Evolutionary conservation across 306 rosid genomes (phyloP).

Genomic region (Vachellia pachyceras): DNA sequence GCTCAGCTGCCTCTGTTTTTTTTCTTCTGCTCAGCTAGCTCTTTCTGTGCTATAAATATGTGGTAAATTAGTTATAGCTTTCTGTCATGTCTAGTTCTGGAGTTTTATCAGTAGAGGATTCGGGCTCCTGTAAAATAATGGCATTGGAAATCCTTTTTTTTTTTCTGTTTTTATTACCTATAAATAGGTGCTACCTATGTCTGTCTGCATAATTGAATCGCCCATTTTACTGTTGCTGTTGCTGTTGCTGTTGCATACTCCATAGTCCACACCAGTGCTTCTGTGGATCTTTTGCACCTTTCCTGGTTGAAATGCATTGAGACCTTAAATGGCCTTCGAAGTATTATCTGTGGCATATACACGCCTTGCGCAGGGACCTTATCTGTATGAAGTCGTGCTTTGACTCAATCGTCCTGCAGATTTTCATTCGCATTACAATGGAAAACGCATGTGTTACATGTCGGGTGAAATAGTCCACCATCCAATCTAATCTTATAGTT

Average conservation of each 20-base stretch:
- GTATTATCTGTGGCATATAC: too few species aligned
- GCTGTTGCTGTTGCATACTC: too few species aligned
- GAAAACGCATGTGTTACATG: too few species aligned
- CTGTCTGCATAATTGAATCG: constrained; percentile 16
- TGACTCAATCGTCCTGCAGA: too few species aligned
- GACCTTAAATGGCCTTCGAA: background rate
- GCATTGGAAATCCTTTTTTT: constrained; percentile 32
- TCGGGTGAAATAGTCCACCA: too few species aligned
- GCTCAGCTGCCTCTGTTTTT: constrained; percentile 37
- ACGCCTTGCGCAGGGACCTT: too few species aligned
- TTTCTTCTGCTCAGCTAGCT: constrained; percentile 42
- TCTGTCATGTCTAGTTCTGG: constrained; percentile 28
- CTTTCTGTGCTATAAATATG: constrained; percentile 41
- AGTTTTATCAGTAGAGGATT: constrained; percentile 50
- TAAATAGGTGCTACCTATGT: constrained; percentile 5
- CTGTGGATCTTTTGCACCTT: background rate
- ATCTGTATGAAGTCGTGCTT: too few species aligned
- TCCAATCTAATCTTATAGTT: too few species aligned
- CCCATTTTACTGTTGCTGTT: background rate
- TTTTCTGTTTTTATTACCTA: constrained; percentile 3
- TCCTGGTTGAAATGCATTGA: constrained; percentile 10
- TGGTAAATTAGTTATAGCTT: constrained; percentile 26
- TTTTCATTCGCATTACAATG: too few species aligned
- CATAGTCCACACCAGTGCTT: background rate
- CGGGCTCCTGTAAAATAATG: constrained; percentile 57